Evolutionary conservation across 768 basidiomycete species (phyloP).

Genomic region (Podaxis mareebaensis): DNA sequence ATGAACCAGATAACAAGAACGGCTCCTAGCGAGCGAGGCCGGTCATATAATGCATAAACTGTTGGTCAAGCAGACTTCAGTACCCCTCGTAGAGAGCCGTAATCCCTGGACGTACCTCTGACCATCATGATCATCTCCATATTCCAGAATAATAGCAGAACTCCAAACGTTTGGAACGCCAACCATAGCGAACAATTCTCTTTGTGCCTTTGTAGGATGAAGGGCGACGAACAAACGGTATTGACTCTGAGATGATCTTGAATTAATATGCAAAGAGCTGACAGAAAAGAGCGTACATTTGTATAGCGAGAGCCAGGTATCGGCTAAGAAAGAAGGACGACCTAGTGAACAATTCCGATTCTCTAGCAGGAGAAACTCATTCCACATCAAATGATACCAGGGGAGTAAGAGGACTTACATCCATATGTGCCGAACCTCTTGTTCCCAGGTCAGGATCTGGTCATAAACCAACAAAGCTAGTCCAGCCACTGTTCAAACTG

Average conservation of each 20-base stretch:
- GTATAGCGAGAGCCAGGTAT: not conserved
- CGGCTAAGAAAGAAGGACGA: not conserved
- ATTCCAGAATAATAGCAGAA: not conserved
- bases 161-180: not conserved
- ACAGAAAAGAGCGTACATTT: not conserved
- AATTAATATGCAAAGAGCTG: not conserved
- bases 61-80: not conserved
- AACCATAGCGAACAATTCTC: not conserved
- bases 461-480: constrained; percentile 1
- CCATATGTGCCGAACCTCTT: not conserved
- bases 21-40: not conserved
- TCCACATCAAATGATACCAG: not conserved
- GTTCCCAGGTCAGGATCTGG: not conserved
- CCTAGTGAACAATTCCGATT: not conserved
- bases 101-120: not conserved
- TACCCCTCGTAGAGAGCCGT: not conserved
- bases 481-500: not conserved
- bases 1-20: not conserved
- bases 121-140: constrained; percentile 9
- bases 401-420: not conserved
- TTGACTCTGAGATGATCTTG: not conserved
- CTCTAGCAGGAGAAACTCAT: no score
- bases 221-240: not conserved
- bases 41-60: constrained; percentile 5
- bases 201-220: not conserved